Conservation (phyloP, 2,329 filamentous ascomycete species). For the Neurospora sp. region DNA sequence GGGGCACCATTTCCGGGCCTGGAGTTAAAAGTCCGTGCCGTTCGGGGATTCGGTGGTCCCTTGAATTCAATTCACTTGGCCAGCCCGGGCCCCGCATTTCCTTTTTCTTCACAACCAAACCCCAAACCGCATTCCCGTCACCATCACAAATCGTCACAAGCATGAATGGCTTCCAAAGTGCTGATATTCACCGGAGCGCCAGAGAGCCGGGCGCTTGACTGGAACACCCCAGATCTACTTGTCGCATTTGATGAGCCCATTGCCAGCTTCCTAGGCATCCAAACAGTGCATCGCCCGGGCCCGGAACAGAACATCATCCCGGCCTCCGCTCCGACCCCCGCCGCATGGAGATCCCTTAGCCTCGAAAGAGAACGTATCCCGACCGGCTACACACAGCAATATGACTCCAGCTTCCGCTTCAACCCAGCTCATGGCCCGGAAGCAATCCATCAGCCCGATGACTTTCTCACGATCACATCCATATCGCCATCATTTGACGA, state of each 20-base stretch:
- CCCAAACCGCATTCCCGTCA: background rate
- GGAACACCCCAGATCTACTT: constrained; percentile 42
- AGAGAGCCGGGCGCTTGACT: constrained; percentile 39
- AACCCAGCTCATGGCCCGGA: constrained; percentile 18
- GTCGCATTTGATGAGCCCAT: constrained; percentile 33
- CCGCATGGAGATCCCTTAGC: constrained; percentile 46
- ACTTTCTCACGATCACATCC: constrained; percentile 40
- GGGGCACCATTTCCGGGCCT: background rate
- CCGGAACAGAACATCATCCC: background rate
- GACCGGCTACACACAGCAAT: constrained; percentile 44
- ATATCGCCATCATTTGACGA: constrained; percentile 24
- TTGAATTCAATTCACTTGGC: background rate
- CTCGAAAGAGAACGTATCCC: constrained; percentile 35
- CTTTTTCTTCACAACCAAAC: background rate
- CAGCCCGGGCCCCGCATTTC: background rate
- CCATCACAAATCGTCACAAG: background rate
- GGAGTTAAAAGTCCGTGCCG: background rate
- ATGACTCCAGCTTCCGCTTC: constrained; percentile 25
- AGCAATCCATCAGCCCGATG: constrained; percentile 3
- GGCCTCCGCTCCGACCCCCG: constrained; percentile 17
- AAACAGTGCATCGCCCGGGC: constrained; percentile 2
- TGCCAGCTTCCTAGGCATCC: constrained; percentile 26
- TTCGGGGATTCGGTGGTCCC: background rate
- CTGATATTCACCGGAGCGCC: constrained; percentile 48
- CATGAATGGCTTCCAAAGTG: constrained; percentile 22